Evolutionary conservation across 1,139 yeast genomes (phyloP), one percentile per base, ranked within the genome.

Genomic region (Debaryomyces robertsiae): DNA sequence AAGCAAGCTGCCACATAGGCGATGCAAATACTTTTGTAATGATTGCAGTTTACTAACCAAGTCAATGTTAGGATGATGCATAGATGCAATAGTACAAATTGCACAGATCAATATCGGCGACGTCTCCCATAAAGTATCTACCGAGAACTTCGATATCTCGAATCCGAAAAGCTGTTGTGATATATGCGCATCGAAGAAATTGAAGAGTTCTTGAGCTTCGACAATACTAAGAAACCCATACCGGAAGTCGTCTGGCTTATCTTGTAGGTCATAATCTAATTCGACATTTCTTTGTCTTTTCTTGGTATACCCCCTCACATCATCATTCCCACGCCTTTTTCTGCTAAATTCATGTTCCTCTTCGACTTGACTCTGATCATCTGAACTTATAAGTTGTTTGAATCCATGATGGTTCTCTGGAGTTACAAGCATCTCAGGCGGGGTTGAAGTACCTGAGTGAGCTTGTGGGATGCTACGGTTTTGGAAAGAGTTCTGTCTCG

Each of bases 81-180:
- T 77, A 18, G 83, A 78, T 0, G 87, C 75, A 13, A 82, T 81
- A 4, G 84, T 72, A 46, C 84, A 76, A 2, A 82, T 75, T 1
- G 87, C 81, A 44, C 82, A 79, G 2, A 82, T 75, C 15, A 82
- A 60, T 3, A 82, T 65, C 0, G 87, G 86, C 22, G 84, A 79
- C 3, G 69, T 52, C 3, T 65, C 60, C 87, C 87, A 81, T 6
- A 80, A 66, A 2, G 60, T 60, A 14, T 76, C 75, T 2, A 79
- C 69, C 0, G 75, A 63, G 40, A 80, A 70, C 40, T 70, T 67
- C 1, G 82, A 70, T 2, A 82, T 67, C 39, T 77, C 81, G 57
- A 82, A 83, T 1, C 89, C 89, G 61, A 81, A 82, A 31, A 83
- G 61, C 50, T 82, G 87, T 14, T 82, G 82, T 0, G 85, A 69